Percentiles rank a stretch among this genome's conserved stretches.
Evolutionary conservation across 768 basidiomycete species (phyloP).

Genomic region (Tubosaeta sp.): DNA sequence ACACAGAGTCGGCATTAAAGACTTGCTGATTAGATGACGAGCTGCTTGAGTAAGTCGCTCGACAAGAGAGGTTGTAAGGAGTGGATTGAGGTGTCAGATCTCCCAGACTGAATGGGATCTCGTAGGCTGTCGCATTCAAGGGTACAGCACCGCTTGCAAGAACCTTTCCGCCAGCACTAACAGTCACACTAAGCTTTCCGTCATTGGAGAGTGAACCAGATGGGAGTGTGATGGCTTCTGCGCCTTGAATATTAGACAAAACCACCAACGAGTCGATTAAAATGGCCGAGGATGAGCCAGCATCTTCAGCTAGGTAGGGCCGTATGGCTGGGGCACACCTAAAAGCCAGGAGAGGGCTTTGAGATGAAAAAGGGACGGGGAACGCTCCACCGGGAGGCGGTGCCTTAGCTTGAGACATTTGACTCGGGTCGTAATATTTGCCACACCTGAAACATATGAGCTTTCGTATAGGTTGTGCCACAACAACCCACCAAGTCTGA

Average conservation of each 20-base stretch:
- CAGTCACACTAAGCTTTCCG: slow-evolving; percentile 37
- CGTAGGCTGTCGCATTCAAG: slow-evolving; percentile 47
- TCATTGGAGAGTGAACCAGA: slow-evolving; percentile 24
- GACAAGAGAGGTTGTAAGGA: slow-evolving; percentile 30
- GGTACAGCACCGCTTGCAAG: slow-evolving; percentile 45
- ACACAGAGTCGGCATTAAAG: slow-evolving; percentile 39
- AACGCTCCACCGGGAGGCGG: slow-evolving; percentile 50
- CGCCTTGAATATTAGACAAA: slow-evolving; percentile 41
- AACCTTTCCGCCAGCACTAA: slow-evolving; percentile 40
- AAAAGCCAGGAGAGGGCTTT: slow-evolving; percentile 46
- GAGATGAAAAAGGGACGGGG: slow-evolving; percentile 34
- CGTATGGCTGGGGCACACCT: slow-evolving; percentile 55
- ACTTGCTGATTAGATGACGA: slow-evolving; percentile 33
- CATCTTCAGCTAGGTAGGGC: slow-evolving; percentile 56
- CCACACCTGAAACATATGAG: slow-evolving; percentile 33
- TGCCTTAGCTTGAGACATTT: slow-evolving; percentile 30
- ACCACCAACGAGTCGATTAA: slow-evolving; percentile 52
- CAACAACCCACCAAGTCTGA: slow-evolving; percentile 27
- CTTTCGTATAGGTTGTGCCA: background rate
- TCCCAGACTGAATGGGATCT: slow-evolving; percentile 45
- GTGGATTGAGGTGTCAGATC: slow-evolving; percentile 38
- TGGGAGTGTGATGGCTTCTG: slow-evolving; percentile 38
- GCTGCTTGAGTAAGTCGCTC: slow-evolving; percentile 18
- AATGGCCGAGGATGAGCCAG: slow-evolving; percentile 38
- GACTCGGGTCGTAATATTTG: slow-evolving; percentile 49